Evolutionary conservation across 1,139 yeast species (phyloP), one percentile per base, ranked within the genome.

Genomic region (Taphrina confusa): DNA sequence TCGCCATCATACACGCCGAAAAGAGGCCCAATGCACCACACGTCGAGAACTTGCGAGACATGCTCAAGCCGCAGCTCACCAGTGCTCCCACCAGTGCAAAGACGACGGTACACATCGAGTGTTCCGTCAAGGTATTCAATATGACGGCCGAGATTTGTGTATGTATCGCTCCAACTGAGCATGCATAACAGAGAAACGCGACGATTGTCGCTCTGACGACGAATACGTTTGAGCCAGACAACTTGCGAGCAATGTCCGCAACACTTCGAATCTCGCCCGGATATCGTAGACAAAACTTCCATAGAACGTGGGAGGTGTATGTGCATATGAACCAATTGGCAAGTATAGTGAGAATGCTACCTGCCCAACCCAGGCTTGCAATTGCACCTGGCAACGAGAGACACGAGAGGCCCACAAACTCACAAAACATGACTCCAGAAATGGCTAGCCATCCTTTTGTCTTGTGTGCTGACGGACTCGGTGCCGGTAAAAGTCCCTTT

Each of bases 11-110:
- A 31, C 22, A 14, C 14, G 46, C 46, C 5, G 46, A 42, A 27
- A 42, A 42, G 20, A 42, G 46, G 16, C 46, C 46, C 31, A 42
- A 18, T 9, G 46, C 20, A n/a, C 46, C 46, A n/a, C 46, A 42
- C 5, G 46, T 42, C 31, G 46, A 42, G 20, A 42, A 42, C 14
- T 31, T 14, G 4, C 31, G 31, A 1, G 46, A 42, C 31, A 42
- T 42, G 46, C 46, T 42, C 6, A 42, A 18, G 9, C 2, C 16
- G 20, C 46, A 42, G 25, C 46, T 23, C 31, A 14, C 46, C 31
- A 42, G 16, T 9, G 46, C 46, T 3, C 46, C 46, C 5, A 42
- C 14, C 31, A 42, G 25, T 42, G 46, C 46, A 42, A 42, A 42
- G 31, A 42, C 1, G 18, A 42, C 46, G 5, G 46, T 42, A 18